These are phyloP conservation scores for Leptoxyphium fumago DNA, from an alignment of 2,329 filamentous ascomycete species.

Conservation along the genomic window DNA sequence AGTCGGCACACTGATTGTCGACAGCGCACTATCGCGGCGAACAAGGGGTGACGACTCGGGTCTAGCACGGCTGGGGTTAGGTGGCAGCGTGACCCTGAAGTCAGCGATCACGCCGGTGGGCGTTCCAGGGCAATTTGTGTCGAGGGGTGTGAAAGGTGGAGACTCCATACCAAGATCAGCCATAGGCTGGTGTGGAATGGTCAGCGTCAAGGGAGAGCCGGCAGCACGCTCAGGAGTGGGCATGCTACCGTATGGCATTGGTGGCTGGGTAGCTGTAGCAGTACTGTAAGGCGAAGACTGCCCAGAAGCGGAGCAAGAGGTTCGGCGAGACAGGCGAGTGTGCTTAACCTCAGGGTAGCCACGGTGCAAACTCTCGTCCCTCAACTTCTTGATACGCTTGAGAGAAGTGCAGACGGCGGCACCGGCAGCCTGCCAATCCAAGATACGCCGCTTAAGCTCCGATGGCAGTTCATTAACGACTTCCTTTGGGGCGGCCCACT, in stretches of 20 bases:
- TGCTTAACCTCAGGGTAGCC: conserved; percentile 16
- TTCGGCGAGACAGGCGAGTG: conserved; percentile 1
- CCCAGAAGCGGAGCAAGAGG: not conserved
- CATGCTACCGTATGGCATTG: not conserved
- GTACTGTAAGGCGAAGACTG: not conserved
- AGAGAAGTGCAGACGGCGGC: conserved; percentile 31
- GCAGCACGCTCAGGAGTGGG: not conserved
- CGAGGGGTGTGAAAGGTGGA: conserved; percentile 18
- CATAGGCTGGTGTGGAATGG: not conserved
- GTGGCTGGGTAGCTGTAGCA: not conserved
- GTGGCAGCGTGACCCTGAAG: conserved; percentile 1
- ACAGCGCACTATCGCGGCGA: not conserved
- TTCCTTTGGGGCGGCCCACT: conserved; percentile 24
- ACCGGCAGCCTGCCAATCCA: conserved; percentile 27
- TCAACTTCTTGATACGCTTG: conserved; percentile 19
- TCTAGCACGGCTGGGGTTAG: conserved; percentile 8
- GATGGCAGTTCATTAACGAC: conserved; percentile 22
- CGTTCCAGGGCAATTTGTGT: conserved; percentile 10
- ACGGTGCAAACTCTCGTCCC: conserved; percentile 17
- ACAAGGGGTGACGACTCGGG: conserved; percentile 7
- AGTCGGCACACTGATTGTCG: not conserved
- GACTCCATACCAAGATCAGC: conserved; percentile 13
- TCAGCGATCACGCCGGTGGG: conserved; percentile 2
- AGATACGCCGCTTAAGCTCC: conserved; percentile 19
- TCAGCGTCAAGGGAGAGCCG: not conserved